These are phyloP conservation scores for Ustilago sp. DNA, from an alignment of 1,284 basidiomycete genomes.

Conservation along the genomic window DNA sequence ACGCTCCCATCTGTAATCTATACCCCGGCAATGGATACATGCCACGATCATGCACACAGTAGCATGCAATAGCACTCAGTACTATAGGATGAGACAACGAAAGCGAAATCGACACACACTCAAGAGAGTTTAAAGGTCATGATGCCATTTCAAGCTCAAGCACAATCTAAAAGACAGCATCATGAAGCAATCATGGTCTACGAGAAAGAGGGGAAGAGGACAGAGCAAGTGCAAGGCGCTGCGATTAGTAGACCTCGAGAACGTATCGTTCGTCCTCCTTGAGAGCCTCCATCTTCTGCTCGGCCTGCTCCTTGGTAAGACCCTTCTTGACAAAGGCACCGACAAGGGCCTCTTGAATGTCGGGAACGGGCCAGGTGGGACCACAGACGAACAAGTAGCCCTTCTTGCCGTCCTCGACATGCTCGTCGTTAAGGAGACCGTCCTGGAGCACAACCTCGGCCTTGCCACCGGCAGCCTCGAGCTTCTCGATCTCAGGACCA, in stretches of 20 bases:
- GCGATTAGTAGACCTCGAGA: constrained; percentile 79
- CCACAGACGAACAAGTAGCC: constrained; percentile 94
- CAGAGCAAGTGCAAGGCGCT: neutral
- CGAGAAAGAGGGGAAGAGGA: neutral
- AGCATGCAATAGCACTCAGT: neutral
- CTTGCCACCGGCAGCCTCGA: constrained; percentile 71
- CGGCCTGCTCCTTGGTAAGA: constrained; percentile 78
- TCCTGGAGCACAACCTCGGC: constrained; percentile 70
- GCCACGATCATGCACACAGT: neutral
- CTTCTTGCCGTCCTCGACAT: constrained; percentile 56
- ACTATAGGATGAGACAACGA: neutral
- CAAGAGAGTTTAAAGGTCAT: neutral
- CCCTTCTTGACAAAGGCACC: constrained; percentile 80
- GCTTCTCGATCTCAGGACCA: constrained; percentile 72
- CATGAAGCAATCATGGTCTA: neutral
- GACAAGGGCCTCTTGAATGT: constrained; percentile 92
- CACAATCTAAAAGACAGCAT: neutral
- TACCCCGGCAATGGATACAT: constrained; percentile 21
- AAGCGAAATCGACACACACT: neutral
- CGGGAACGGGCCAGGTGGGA: constrained; percentile 97
- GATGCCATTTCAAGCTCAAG: neutral
- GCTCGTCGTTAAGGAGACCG: constrained; percentile 71
- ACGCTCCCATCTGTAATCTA: neutral
- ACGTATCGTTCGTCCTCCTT: constrained; percentile 99
- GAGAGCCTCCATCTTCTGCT: constrained; percentile 85